These are phyloP conservation scores for Chytridiales sp. DNA, from an alignment of 371 early-diverging fungal species.

Conservation along the genomic window DNA sequence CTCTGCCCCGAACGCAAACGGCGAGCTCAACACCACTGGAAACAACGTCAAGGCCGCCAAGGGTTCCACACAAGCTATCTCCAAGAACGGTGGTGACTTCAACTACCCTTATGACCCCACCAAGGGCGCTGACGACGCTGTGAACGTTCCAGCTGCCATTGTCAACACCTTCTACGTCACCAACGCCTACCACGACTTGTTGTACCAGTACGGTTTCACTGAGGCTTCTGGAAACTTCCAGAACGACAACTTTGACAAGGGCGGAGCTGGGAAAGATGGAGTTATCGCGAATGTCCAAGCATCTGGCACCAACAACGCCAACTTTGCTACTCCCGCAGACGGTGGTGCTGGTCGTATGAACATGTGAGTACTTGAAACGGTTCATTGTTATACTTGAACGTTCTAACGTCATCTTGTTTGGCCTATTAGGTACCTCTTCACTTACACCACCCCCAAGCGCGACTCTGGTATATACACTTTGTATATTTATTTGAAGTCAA, in stretches of 20 bases:
- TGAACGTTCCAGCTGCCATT: constrained; percentile 7
- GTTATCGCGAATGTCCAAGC: constrained; percentile 95
- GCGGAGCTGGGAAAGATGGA: constrained; percentile 75
- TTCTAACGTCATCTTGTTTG: constrained; percentile 62
- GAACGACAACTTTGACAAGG: constrained; percentile 79
- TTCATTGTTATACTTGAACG: constrained; percentile 10
- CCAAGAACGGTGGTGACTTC: neutral
- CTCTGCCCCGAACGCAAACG: constrained; percentile 2
- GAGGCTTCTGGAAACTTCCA: constrained; percentile 96
- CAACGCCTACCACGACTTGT: constrained; percentile 25
- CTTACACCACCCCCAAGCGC: constrained; percentile 62
- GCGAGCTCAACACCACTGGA: neutral
- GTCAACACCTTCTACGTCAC: constrained; percentile 3
- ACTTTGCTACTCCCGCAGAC: constrained; percentile 96
- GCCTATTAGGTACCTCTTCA: constrained; percentile 28
- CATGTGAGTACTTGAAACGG: constrained; percentile 83
- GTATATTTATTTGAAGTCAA: no score
- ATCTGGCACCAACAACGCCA: constrained; percentile 73
- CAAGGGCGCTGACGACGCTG: neutral
- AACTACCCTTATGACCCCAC: constrained; percentile 3
- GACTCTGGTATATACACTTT: no score
- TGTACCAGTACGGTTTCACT: constrained; percentile 88
- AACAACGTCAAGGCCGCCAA: neutral
- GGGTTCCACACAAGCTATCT: no score
- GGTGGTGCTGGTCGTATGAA: constrained; percentile 89